These are phyloP conservation scores for Sugiyamaella japonica DNA, from an alignment of 1,139 yeast genomes.

Conservation along the genomic window DNA sequence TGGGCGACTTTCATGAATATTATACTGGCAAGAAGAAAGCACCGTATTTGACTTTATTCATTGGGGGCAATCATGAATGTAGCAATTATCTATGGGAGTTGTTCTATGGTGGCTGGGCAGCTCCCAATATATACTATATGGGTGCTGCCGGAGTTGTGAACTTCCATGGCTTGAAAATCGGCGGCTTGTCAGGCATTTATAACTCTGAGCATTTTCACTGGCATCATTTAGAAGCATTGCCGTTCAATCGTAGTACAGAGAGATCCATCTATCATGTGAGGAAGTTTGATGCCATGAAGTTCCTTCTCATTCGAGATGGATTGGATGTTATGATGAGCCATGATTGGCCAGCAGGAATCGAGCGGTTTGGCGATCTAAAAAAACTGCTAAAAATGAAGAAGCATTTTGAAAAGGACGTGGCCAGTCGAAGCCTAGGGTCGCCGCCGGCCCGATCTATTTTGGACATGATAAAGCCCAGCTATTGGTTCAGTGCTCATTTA, in stretches of 20 bases:
- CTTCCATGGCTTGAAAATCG: slow-evolving; percentile 71
- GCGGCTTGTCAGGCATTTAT: slow-evolving; percentile 85
- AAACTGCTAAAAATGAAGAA: slow-evolving; percentile 59
- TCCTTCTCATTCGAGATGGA: slow-evolving; percentile 42
- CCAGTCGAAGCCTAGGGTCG: slow-evolving; percentile 65
- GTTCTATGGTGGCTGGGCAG: slow-evolving; percentile 91
- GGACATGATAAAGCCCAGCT: slow-evolving; percentile 55
- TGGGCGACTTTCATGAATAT: slow-evolving; percentile 81
- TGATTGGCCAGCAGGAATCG: slow-evolving; percentile 94
- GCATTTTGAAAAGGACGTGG: slow-evolving; percentile 64
- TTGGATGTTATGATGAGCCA: slow-evolving; percentile 69
- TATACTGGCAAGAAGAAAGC: slow-evolving; percentile 62
- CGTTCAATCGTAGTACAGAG: slow-evolving; percentile 49
- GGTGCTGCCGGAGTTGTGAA: slow-evolving; percentile 78
- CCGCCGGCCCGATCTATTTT: slow-evolving; percentile 66
- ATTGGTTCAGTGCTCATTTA: slow-evolving; percentile 90
- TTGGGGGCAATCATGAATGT: slow-evolving; percentile 97
- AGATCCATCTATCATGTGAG: slow-evolving; percentile 76
- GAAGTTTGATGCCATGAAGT: slow-evolving; percentile 59
- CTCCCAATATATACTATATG: slow-evolving; percentile 83
- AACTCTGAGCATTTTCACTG: slow-evolving; percentile 49
- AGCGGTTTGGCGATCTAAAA: slow-evolving; percentile 57
- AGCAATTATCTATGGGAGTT: slow-evolving; percentile 74
- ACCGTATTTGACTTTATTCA: slow-evolving; percentile 74
- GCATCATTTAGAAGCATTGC: slow-evolving; percentile 49